phyloP scores from a whole-genome alignment of 2,329 filamentous ascomycete species.

The Aquanectria penicillioides region DNA sequence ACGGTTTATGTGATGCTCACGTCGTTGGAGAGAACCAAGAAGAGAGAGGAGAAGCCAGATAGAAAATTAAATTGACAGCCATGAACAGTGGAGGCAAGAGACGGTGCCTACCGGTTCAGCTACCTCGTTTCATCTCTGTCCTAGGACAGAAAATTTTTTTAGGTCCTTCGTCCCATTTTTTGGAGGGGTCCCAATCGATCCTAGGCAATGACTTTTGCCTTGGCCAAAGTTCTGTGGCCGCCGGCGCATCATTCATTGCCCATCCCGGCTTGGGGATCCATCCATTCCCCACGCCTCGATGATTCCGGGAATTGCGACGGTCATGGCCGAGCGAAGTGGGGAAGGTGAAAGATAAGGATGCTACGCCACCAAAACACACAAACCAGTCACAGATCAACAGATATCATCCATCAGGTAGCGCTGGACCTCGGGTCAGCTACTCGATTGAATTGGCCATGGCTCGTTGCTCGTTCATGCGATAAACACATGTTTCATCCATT shows the following conservation, averaged over 20 bases:
- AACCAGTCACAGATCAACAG: neutral
- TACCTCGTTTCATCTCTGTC: constrained; percentile 5
- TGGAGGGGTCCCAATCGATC: constrained; percentile 5
- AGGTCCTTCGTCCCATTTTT: constrained; percentile 10
- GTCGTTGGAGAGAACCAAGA: neutral
- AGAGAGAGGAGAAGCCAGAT: neutral
- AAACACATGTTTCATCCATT: too few relatives aligned
- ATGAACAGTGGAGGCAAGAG: constrained; percentile 18
- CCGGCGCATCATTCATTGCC: constrained; percentile 19
- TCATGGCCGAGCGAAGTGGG: constrained; percentile 37
- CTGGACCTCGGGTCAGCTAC: too few relatives aligned
- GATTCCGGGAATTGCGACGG: constrained; percentile 24
- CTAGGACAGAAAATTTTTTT: constrained; percentile 15
- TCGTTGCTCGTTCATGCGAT: too few relatives aligned
- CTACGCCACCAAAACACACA: neutral
- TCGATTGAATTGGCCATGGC: too few relatives aligned
- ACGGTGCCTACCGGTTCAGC: constrained; percentile 2
- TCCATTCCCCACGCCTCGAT: constrained; percentile 28
- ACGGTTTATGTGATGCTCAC: too few relatives aligned
- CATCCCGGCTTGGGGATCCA: constrained; percentile 18
- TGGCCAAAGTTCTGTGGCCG: constrained; percentile 20
- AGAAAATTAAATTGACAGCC: constrained; percentile 14
- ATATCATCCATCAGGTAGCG: constrained; percentile 13
- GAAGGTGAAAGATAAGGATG: constrained; percentile 33
- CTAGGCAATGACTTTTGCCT: neutral